Percentiles rank a stretch among this genome's conserved stretches.
phyloP scores from a whole-genome alignment of 1,284 basidiomycete genomes.

The Flammula alnicola region DNA sequence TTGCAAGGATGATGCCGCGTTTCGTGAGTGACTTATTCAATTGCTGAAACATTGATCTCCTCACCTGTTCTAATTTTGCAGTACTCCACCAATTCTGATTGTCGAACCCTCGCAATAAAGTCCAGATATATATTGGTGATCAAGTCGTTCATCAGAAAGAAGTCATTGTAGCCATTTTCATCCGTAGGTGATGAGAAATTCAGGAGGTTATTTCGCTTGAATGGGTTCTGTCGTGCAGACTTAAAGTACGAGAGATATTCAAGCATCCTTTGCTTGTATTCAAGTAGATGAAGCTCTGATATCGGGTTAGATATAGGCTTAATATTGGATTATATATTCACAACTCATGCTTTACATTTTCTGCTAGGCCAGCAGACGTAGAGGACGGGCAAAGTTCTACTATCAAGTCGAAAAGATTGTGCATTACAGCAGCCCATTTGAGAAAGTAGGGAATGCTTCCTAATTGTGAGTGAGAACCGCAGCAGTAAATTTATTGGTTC shows the following conservation, averaged over 20 bases:
- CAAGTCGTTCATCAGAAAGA: constrained; percentile 5
- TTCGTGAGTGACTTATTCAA: no score
- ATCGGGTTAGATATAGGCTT: no score
- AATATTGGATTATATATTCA: no score
- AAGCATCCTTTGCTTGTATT: not conserved
- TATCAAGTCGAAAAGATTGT: constrained; percentile 11
- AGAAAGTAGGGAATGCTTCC: constrained; percentile 9
- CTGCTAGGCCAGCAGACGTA: constrained; percentile 11
- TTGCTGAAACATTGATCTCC: no score
- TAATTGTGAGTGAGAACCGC: not conserved
- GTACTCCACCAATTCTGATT: constrained; percentile 7
- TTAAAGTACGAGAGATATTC: constrained; percentile 8
- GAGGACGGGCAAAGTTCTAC: constrained; percentile 9
- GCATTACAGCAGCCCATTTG: constrained; percentile 3
- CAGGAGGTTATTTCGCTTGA: no score
- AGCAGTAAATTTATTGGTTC: not conserved
- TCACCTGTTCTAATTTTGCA: constrained; percentile 15
- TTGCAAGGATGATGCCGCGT: no score
- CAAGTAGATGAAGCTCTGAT: constrained; percentile 11
- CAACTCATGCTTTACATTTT: constrained; percentile 9
- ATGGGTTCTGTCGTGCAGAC: not conserved
- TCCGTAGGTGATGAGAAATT: not conserved
- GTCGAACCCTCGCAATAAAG: not conserved
- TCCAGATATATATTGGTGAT: constrained; percentile 12
- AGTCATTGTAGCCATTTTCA: no score